phyloP scores from a whole-genome alignment of 2,329 filamentous ascomycete species.

The Colletotrichum kahawae region DNA sequence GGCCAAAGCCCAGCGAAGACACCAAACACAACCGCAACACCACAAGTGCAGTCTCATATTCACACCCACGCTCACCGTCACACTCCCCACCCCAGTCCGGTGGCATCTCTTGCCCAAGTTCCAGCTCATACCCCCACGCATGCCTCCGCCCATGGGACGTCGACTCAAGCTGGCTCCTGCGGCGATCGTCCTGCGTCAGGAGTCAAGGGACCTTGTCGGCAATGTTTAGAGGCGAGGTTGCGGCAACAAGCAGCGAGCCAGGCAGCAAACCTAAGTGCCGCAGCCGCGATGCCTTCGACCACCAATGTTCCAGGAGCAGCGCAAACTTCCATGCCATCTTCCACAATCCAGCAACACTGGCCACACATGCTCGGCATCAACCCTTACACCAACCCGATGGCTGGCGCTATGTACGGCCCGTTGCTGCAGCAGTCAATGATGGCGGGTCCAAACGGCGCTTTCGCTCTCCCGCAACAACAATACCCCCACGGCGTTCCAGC shows the following conservation, averaged over 20 bases:
- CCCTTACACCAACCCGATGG: conserved; percentile 13
- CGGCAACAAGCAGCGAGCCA: conserved; percentile 16
- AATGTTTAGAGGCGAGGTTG: conserved; percentile 18
- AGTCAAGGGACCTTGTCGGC: conserved; percentile 12
- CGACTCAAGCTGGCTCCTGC: not conserved
- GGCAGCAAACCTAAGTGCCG: not conserved
- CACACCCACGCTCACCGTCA: not conserved
- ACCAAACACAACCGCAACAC: not conserved
- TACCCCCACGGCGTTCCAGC: not conserved
- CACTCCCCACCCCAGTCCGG: not conserved
- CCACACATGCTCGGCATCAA: conserved; percentile 6
- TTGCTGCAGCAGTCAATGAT: conserved; percentile 14
- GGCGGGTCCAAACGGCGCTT: not conserved
- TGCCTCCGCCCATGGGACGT: not conserved
- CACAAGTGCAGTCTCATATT: not conserved
- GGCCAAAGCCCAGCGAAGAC: not conserved
- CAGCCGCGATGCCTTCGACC: not conserved
- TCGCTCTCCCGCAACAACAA: conserved; percentile 2
- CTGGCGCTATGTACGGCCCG: conserved; percentile 7
- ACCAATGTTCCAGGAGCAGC: not conserved
- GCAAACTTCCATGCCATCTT: not conserved
- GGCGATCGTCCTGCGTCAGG: not conserved
- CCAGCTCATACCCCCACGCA: not conserved
- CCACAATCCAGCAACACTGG: conserved; percentile 11
- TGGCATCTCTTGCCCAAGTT: not conserved